Evolutionary conservation across 2,329 filamentous ascomycete genomes (phyloP), one percentile per base, ranked within the genome.

Genomic region (Phialemonium atrogriseum): DNA sequence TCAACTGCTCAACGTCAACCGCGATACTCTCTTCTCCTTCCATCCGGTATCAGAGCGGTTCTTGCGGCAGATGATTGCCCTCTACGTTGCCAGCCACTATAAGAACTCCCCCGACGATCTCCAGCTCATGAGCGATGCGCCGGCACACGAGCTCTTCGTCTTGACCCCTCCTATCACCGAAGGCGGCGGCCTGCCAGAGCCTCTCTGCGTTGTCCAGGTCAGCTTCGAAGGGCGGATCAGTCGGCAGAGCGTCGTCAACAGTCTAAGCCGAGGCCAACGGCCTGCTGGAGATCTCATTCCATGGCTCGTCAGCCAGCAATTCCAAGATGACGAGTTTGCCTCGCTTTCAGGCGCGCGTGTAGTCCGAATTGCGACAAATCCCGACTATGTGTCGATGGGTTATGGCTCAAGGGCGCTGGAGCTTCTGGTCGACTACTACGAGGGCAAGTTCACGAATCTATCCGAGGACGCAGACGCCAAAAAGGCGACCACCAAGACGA

Each of bases 31-130:
- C 10, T 98, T 98, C 64, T 96, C 89, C 10, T 98, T 93, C 66
- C 91, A 98, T 49, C 86, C 88, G 3, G 86, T 96, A 13, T 93
- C 91, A 3, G 91, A 98, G 56, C 91, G 88, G 51, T 96, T 98
- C 61, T 63, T 98, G 34, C 91, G 98, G 55, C 87, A 94, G 48
- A 95, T 98, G 86, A 89, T 98, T 60, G 87, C 88, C 1, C 73
- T 98, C 3, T 98, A 96, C 48, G 93, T 98, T 17, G 87, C 91
- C 17, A 94, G 86, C 33, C 47, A 50, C 58, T 94, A 95, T 67
- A 95, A 95, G 59, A 96, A 96, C 59, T 85, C 87, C 0, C 89
- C 89, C 0, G 93, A 96, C 48, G 89, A 96, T 49, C 70, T 96
- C 10, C 89, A 95, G 54, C 72, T 96, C 34, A 94, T 96, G 84